Evolutionary conservation across 805 yeast genomes (phyloP), one percentile per base, ranked within the genome.

Genomic region (Saturnispora quitensis): DNA sequence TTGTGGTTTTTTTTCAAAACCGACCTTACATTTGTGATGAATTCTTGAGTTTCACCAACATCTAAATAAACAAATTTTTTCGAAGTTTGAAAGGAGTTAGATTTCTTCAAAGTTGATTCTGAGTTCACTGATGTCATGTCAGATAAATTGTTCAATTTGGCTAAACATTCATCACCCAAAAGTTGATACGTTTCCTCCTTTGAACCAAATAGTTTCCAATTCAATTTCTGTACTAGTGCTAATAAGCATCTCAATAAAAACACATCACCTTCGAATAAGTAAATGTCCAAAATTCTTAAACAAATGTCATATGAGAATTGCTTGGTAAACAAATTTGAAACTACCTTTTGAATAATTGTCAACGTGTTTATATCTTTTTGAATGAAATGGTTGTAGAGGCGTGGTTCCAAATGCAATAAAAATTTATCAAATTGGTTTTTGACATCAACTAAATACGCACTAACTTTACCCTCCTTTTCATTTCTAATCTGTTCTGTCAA

Each of bases 251-350:
- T 71, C 43, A 80, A 64, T 47, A 84, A 60, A 55, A 81, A 71
- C 1, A 74, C 65, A 56, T 79, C 86, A 7, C 83, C 81, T 60
- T 82, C 88, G 61, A 82, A 81, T 10, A 82, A 61, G 61, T 73
- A 73, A 5, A 83, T 68, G 61, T 84, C 90, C 54, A 84, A 58
- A 6, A 84, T 56, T 15, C 80, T 72, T 25, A 73, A 67, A 7
- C 76, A 62, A 1, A 74, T 63, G 34, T 81, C 82, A 45, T 77
- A 64, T 12, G 71, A 61, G 43, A 81, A 59, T 25, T 73, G 69
- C 47, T 70, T 66, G 2, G 81, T 61, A 58, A 82, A 77, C 18
- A 80, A 54, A 10, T 72, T 66, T 20, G 76, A 59, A 2, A 81
- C 55, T 48, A 80, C 58, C 2, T 73, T 68, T 24, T 66, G 70